Evolutionary conservation across 2,329 filamentous ascomycete genomes (phyloP).

Genomic region (Cryoendolithus antarcticus): DNA sequence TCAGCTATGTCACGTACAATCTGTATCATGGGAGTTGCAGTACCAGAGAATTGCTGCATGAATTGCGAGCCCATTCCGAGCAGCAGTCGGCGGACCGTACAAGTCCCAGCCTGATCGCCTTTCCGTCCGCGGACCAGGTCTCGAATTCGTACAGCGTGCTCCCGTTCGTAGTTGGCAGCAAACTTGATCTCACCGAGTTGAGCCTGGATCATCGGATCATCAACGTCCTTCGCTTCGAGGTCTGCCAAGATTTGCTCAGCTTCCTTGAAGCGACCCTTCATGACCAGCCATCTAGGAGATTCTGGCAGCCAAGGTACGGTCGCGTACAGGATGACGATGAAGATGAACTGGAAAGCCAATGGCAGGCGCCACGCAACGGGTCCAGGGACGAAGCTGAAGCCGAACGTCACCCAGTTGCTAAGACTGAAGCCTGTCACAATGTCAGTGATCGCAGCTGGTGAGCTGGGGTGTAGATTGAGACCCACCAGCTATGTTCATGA

Average conservation of each 20-base stretch:
- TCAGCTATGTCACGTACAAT: too few species aligned
- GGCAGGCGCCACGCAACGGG: constrained; percentile 34
- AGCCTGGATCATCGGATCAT: constrained; percentile 35
- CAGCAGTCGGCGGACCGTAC: constrained; percentile 38
- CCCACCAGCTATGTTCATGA: constrained; percentile 26
- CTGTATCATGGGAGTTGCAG: constrained; percentile 6
- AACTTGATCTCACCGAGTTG: constrained; percentile 36
- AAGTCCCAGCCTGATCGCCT: constrained; percentile 32
- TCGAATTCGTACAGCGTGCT: constrained; percentile 38
- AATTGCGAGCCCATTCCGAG: constrained; percentile 43
- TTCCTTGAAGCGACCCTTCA: constrained; percentile 32
- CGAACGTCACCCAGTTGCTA: constrained; percentile 42
- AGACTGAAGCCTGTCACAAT: constrained; percentile 37
- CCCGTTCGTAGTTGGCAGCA: constrained; percentile 36
- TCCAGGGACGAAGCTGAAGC: constrained; percentile 34
- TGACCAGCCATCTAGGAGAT: constrained; percentile 36
- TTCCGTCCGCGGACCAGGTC: constrained; percentile 38
- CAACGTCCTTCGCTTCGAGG: constrained; percentile 32
- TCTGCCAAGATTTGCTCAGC: constrained; percentile 38
- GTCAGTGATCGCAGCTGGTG: too few species aligned
- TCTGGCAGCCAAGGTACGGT: constrained; percentile 38
- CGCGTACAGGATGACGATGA: constrained; percentile 33
- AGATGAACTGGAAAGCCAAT: constrained; percentile 38
- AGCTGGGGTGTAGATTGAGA: too few species aligned
- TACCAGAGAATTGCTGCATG: constrained; percentile 37